Percentiles rank a stretch among this genome's conserved stretches.
phyloP scores from a whole-genome alignment of 139 green algal genomes.

The Chara braunii region DNA sequence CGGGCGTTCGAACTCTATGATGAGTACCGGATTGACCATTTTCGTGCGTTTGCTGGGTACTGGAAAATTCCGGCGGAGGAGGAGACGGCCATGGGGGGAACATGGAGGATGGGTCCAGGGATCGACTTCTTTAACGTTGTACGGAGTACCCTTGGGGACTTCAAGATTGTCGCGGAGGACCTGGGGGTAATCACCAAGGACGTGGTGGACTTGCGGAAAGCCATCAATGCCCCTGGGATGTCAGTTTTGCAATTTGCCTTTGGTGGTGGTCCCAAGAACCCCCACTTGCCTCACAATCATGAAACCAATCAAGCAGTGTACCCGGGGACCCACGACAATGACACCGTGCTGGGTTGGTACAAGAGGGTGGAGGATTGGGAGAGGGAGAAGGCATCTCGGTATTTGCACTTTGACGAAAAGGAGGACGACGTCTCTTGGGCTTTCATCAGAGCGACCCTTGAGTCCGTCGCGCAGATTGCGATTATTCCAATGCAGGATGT shows the following conservation, averaged over 20 bases:
- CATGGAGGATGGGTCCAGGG: conserved; percentile 73
- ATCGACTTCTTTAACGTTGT: conserved; percentile 68
- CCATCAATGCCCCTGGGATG: conserved; percentile 90
- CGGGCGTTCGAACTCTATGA: conserved; percentile 84
- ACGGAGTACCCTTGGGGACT: conserved; percentile 21
- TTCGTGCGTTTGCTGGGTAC: conserved; percentile 81
- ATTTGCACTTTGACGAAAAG: no score
- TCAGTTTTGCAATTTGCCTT: conserved; percentile 97
- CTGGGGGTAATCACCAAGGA: conserved; percentile 92
- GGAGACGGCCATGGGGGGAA: conserved; percentile 61
- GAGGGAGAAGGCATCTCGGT: no score
- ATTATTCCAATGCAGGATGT: conserved; percentile 69
- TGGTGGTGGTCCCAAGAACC: conserved; percentile 69
- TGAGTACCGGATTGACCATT: conserved; percentile 94
- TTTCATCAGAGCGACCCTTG: conserved; percentile 63
- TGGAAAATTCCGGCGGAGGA: conserved; percentile 70
- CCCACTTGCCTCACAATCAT: conserved; percentile 93
- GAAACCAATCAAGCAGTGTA: conserved; percentile 90
- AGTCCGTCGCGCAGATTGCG: conserved; percentile 1
- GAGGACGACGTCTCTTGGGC: conserved; percentile 47
- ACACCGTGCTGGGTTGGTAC: no score
- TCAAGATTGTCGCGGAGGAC: conserved; percentile 80
- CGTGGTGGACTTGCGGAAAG: conserved; percentile 74
- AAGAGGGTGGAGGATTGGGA: no score
- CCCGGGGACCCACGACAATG: conserved; percentile 95